Base-by-base conservation (phyloP, 78 protist species). In the Salpingoeca rosetta region DNA sequence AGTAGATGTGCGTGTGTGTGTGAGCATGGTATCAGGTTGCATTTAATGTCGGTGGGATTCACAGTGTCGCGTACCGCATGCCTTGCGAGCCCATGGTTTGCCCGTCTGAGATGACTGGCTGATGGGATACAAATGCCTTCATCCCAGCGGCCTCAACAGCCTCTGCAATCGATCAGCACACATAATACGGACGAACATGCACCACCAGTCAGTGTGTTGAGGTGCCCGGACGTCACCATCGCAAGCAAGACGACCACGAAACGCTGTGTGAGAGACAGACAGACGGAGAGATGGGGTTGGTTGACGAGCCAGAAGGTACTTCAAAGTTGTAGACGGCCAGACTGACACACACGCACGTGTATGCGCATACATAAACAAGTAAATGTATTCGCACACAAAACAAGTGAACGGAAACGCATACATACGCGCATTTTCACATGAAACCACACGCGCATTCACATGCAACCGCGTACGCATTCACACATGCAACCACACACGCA, bases 351-450 rank as follows among this genome's bases (percentile, higher is more conserved):
- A n/a, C n/a, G 24, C 78, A 74, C 24, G 24, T 7, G 24, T 7
- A 74, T 25, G 24, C 24, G 24, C 40, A 31, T 35, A 74, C 51
- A 79, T 0, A 79, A 27, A 79, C 2, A 79, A 27, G 38, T 0
- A 79, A 0, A 79, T 11, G 38, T 0, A 79, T 38, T 36, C 0
- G 17, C n/a, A 79, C 65, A 79, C 17, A 79, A 26, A 79, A 78
- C 44, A 78, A 22, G 22, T 10, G n/a, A 22, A 78, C 51, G 22
- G 7, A 78, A 22, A 78, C 25, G 38, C 82, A 78, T 22, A 78
- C 82, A 78, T 38, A 78, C 82, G 38, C 25, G 36, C 82, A 78
- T n/a, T n/a, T n/a, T n/a, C 44, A 43, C 81, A 77, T 77, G 38
- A 7, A 77, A 3, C 22, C 72, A 80, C 84, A 44, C 27, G 40